Percentiles rank a stretch among this genome's conserved stretches.
phyloP scores from a whole-genome alignment of 2,329 filamentous ascomycete genomes.

The Pseudocercospora crystallina region DNA sequence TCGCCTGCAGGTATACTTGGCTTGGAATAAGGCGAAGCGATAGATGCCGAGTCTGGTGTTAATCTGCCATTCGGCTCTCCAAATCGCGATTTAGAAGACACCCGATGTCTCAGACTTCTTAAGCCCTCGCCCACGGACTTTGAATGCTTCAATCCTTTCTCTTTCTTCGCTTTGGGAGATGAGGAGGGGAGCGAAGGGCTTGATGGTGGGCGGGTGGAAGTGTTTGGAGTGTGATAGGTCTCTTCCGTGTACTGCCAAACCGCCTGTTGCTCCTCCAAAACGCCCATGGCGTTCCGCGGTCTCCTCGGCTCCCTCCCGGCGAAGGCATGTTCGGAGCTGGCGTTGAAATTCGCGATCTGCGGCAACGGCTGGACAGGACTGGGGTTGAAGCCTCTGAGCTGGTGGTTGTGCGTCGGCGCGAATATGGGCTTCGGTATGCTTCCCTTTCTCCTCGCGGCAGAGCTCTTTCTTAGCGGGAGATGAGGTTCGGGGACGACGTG shows the following conservation, averaged over 20 bases:
- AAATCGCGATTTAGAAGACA: constrained; percentile 15
- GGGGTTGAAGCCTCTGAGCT: constrained; percentile 33
- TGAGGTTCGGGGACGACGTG: constrained; percentile 53
- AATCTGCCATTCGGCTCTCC: constrained; percentile 11
- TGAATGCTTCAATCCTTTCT: constrained; percentile 20
- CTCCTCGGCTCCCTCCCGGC: constrained; percentile 30
- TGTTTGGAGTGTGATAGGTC: constrained; percentile 26
- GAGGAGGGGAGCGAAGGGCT: constrained; percentile 7
- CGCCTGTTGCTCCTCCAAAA: constrained; percentile 24
- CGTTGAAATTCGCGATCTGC: constrained; percentile 29
- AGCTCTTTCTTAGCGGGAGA: constrained; percentile 41
- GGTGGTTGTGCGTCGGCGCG: constrained; percentile 24
- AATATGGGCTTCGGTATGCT: constrained; percentile 32
- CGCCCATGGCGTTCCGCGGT: constrained; percentile 30
- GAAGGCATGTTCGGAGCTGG: constrained; percentile 38
- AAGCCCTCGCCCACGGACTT: constrained; percentile 28
- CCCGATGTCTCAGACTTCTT: constrained; percentile 21
- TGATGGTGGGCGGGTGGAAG: constrained; percentile 25
- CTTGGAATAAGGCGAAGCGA: constrained; percentile 7
- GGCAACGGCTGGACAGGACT: constrained; percentile 30
- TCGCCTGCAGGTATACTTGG: constrained; percentile 29
- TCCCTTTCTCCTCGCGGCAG: constrained; percentile 35
- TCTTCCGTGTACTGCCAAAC: constrained; percentile 19
- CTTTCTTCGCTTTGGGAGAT: constrained; percentile 4
- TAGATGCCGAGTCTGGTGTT: constrained; percentile 15